These are phyloP conservation scores for Daldinia vernicosa DNA, from an alignment of 495 filamentous ascomycete genomes.

Conservation along the genomic window DNA sequence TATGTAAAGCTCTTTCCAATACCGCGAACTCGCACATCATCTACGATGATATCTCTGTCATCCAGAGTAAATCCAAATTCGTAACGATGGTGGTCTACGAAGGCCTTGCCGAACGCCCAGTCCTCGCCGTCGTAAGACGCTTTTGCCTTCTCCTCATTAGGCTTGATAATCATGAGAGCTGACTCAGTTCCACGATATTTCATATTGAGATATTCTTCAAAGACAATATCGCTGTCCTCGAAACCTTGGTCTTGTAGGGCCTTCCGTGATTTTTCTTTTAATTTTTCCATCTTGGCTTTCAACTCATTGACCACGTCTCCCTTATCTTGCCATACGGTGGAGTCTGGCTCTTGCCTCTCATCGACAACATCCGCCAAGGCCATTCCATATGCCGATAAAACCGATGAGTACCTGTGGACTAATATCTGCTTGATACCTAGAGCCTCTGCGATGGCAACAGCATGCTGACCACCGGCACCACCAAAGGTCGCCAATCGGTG, in stretches of 20 bases:
- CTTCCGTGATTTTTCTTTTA: conserved; percentile 72
- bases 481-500: conserved; percentile 93
- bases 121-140: conserved; percentile 69
- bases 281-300: conserved; percentile 64
- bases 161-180: conserved; percentile 82
- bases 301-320: conserved; percentile 62
- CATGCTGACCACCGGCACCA: conserved; percentile 95
- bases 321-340: conserved; percentile 74
- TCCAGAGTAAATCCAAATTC: conserved; percentile 95
- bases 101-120: conserved; percentile 84
- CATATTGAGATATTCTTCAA: conserved; percentile 91
- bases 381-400: conserved; percentile 97
- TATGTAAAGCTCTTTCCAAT: conserved; percentile 87
- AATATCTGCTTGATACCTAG: conserved; percentile 88
- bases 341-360: conserved; percentile 90
- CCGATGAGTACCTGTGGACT: conserved; percentile 91
- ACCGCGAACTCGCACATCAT: conserved; percentile 88
- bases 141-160: conserved; percentile 64
- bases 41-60: conserved; percentile 88
- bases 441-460: conserved; percentile 91
- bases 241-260: conserved; percentile 80
- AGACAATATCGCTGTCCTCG: conserved; percentile 72
- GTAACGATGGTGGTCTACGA: conserved; percentile 86
- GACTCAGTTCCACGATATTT: conserved; percentile 89
- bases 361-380: conserved; percentile 94